Conservation (phyloP, 768 basidiomycete species). For the Clitopilus hobsonii region DNA sequence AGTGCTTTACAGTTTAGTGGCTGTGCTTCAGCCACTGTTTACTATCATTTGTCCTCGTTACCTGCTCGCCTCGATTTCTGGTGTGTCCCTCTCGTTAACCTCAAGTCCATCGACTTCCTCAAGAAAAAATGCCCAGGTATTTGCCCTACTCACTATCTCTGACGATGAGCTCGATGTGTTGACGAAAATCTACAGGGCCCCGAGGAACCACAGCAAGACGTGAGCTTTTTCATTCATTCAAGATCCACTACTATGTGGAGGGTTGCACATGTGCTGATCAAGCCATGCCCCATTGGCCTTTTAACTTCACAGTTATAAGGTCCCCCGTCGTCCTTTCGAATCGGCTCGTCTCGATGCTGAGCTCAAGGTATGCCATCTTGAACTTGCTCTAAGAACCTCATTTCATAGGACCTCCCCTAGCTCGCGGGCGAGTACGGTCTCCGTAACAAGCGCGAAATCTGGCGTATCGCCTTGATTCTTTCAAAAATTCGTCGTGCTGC, state of each 20-base stretch:
- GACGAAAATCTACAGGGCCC: conserved; percentile 54
- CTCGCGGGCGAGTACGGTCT: conserved; percentile 99
- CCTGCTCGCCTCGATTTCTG: conserved; percentile 11
- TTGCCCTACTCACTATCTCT: conserved; percentile 21
- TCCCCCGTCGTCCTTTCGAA: conserved; percentile 95
- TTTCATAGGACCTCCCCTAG: conserved; percentile 32
- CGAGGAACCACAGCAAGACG: conserved; percentile 93
- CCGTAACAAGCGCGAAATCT: conserved; percentile 99
- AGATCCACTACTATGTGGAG: conserved; percentile 67
- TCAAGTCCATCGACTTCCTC: conserved; percentile 39
- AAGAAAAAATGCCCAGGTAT: conserved; percentile 85
- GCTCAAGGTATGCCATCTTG: conserved; percentile 72
- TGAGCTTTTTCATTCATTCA: conserved; percentile 56
- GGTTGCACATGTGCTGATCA: conserved; percentile 61
- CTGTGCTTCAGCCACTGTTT: conserved; percentile 29
- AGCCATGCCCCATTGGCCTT: conserved; percentile 61
- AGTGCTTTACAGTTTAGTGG: conserved; percentile 63
- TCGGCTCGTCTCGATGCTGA: conserved; percentile 98
- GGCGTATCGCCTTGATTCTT: conserved; percentile 96
- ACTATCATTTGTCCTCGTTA: conserved; percentile 28
- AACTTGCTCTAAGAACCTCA: neutral
- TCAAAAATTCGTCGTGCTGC: conserved; percentile 99
- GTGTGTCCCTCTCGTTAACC: conserved; percentile 15
- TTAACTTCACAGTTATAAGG: conserved; percentile 84
- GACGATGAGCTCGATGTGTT: conserved; percentile 25